phyloP scores from a whole-genome alignment of 768 basidiomycete genomes.

The Termitomyces sp. region DNA sequence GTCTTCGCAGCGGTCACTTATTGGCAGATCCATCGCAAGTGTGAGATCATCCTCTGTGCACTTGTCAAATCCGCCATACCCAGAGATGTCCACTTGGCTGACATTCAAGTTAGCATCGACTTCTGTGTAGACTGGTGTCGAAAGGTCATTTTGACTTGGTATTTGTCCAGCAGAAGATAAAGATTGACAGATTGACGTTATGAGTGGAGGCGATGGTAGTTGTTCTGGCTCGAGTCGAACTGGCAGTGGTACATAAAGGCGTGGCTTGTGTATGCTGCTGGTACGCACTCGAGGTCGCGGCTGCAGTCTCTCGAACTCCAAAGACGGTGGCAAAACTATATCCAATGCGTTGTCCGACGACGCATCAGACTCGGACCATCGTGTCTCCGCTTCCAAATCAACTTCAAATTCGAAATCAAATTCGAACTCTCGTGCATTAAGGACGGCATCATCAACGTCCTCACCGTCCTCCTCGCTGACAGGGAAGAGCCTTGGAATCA shows the following conservation, averaged over 20 bases:
- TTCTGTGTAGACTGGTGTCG: conserved; percentile 14
- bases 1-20: conserved; percentile 15
- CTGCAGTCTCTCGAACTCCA: conserved; percentile 22
- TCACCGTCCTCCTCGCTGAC: conserved; percentile 32
- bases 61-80: conserved; percentile 14
- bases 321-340: conserved; percentile 12
- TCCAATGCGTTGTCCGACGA: background rate
- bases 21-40: conserved; percentile 38
- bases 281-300: conserved; percentile 27
- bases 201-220: conserved; percentile 6
- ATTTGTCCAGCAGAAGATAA: background rate
- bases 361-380: conserved; percentile 14
- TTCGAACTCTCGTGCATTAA: conserved; percentile 25
- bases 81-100: conserved; percentile 14
- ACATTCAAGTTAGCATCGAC: conserved; percentile 18
- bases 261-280: conserved; percentile 28
- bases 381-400: conserved; percentile 23
- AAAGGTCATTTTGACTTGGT: conserved; percentile 7
- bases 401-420: conserved; percentile 24
- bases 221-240: background rate
- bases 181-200: conserved; percentile 18
- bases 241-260: conserved; percentile 14
- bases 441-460: conserved; percentile 19
- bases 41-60: conserved; percentile 35
- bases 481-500: conserved; percentile 28